Conservation (phyloP, 768 basidiomycete species). For the Favolaschia claudopus region DNA sequence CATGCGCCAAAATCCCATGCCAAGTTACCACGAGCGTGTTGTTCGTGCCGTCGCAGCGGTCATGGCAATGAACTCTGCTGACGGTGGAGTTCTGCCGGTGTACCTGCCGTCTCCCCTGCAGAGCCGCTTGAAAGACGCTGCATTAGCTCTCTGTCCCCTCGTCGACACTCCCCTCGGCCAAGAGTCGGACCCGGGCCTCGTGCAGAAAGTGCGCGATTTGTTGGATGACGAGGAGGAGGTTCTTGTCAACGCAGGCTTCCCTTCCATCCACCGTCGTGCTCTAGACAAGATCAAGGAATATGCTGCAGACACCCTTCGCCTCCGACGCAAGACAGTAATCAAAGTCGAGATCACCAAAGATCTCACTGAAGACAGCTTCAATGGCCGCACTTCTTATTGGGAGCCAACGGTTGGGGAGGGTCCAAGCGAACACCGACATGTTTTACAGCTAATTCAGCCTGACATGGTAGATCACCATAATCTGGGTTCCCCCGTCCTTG, state of each 20-base stretch:
- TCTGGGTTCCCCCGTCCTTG: background rate
- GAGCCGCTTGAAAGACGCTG: background rate
- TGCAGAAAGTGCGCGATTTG: background rate
- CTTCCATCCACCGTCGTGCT: background rate
- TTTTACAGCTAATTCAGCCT: background rate
- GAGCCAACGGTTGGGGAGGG: background rate
- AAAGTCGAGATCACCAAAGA: background rate
- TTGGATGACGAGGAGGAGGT: background rate
- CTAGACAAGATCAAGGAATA: background rate
- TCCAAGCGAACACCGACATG: background rate
- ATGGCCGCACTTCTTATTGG: background rate
- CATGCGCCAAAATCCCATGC: background rate
- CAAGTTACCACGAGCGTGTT: background rate
- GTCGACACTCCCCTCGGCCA: background rate
- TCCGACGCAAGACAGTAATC: background rate
- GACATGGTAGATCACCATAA: background rate
- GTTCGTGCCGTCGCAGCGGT: background rate
- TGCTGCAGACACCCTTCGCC: background rate
- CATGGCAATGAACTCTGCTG: background rate
- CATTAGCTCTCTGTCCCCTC: background rate
- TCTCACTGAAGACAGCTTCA: background rate
- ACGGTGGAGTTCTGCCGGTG: background rate
- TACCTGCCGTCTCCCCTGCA: background rate
- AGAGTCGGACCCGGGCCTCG: background rate
- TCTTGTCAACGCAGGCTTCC: background rate